Evolutionary conservation across 805 yeast genomes (phyloP).

Genomic region (Torulaspora gathmanii): DNA sequence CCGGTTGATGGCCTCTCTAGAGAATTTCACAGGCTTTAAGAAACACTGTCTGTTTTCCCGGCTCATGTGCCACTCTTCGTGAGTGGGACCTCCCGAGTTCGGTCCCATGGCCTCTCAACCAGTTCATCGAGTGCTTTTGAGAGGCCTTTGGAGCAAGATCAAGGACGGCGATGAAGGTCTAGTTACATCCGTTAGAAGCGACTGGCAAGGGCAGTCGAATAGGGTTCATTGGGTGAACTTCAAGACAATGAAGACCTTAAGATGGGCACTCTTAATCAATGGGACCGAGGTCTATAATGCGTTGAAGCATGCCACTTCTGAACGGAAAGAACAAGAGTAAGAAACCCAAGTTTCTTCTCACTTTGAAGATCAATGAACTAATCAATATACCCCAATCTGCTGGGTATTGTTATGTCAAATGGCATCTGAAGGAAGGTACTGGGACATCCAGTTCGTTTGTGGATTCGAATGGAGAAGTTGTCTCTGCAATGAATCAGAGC

Average conservation of each 20-base stretch:
- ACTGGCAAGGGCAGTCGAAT: background rate
- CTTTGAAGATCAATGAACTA: constrained; percentile 58
- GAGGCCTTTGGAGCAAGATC: background rate
- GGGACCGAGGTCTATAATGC: background rate
- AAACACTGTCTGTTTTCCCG: background rate
- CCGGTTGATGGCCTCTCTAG: background rate
- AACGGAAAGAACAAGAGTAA: constrained; percentile 29
- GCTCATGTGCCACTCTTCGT: constrained; percentile 1
- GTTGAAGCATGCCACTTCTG: constrained; percentile 10
- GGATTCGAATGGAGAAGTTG: constrained; percentile 28
- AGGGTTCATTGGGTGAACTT: background rate
- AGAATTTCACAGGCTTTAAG: background rate
- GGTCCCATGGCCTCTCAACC: background rate
- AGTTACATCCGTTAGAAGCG: constrained; percentile 2
- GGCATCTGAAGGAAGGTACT: constrained; percentile 51
- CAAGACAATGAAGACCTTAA: background rate
- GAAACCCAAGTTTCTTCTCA: constrained; percentile 59
- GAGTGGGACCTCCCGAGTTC: background rate
- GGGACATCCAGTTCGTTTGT: constrained; percentile 22
- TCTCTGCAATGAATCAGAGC: constrained; percentile 26
- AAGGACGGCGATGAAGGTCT: background rate
- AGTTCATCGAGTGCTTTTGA: background rate
- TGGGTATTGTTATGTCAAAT: constrained; percentile 62
- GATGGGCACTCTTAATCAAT: background rate
- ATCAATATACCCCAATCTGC: constrained; percentile 79